Evolutionary conservation across 2,329 filamentous ascomycete genomes (phyloP), one percentile per base, ranked within the genome.

Genomic region (Pseudogymnoascus sp.): DNA sequence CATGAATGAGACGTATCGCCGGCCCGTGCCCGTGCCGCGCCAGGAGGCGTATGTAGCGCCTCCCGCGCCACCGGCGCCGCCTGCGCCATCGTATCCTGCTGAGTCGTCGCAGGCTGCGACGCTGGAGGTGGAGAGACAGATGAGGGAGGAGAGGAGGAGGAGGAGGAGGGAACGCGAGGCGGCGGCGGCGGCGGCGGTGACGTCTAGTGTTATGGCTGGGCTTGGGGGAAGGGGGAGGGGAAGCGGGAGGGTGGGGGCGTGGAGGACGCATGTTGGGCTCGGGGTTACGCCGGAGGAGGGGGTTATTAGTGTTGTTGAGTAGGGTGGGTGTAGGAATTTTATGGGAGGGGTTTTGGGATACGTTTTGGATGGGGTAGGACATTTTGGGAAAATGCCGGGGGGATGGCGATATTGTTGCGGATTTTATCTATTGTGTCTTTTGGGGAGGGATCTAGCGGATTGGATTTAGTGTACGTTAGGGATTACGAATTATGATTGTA

Each of bases 1-100:
- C 69, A 80, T 86, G 79, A 86, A 86, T 64, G 83, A 87, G 29
- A 78, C 84, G 65, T 86, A 84, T 64, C 70, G 79, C 14, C 71
- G 74, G 33, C 70, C 70, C n/a, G 73, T 72, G 6, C 68, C 71
- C 3, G 72, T 14, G 38, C 61, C n/a, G 42, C 61, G 19, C n/a
- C 62, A 33, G 37, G 64, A 63, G 19, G 62, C 16, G 26, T 29
- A 29, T 29, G 26, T 7, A 6, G 26, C 6, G 5, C 26, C 26
- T 7, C 26, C 26, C 5, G 26, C 3, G 5, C 26, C 26, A 7
- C 26, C 26, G 26, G 4, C 37, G 6, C 37, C 37, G 14, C 37
- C 37, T n/a, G 14, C 37, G 6, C 14, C 13, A 35, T 60, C 47
- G 69, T 69, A 71, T 63, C 67, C 65, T 19, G 63, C 60, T 8